These are phyloP conservation scores for Yarrowia bubula DNA, from an alignment of 805 yeast species.

Conservation along the genomic window DNA sequence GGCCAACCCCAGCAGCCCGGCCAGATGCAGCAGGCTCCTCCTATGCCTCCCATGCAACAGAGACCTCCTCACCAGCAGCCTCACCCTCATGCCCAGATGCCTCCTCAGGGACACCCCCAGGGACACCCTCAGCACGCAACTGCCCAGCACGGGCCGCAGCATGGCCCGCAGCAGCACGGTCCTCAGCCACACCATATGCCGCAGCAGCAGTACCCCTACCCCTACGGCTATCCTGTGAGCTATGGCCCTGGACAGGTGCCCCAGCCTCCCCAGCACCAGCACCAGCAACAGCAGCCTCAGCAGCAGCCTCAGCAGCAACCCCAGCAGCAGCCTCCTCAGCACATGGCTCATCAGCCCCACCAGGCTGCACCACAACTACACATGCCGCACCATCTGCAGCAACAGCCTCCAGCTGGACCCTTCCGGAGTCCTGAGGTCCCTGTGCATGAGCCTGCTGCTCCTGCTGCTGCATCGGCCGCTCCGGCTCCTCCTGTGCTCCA, in stretches of 20 bases:
- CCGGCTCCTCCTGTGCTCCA: neutral
- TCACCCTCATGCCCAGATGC: neutral
- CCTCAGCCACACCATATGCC: slow-evolving; percentile 30
- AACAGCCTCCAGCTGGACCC: neutral
- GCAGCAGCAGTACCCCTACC: slow-evolving; percentile 19
- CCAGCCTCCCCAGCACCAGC: neutral
- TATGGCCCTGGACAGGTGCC: neutral
- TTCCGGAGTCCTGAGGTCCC: neutral
- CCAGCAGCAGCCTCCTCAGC: neutral
- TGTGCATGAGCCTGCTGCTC: neutral
- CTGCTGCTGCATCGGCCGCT: neutral
- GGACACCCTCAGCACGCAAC: slow-evolving; percentile 26
- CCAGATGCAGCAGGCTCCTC: slow-evolving; percentile 27
- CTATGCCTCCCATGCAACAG: slow-evolving; percentile 9
- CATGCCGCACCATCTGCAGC: slow-evolving; percentile 2
- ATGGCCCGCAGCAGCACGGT: neutral
- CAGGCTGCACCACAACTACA: slow-evolving; percentile 1
- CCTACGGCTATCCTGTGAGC: neutral
- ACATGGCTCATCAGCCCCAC: neutral
- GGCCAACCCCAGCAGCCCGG: slow-evolving; percentile 21
- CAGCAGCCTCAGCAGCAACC: neutral
- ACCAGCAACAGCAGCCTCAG: neutral
- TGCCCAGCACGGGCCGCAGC: neutral
- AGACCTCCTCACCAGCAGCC: slow-evolving; percentile 19
- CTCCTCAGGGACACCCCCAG: slow-evolving; percentile 22